Conservation (phyloP, 345 rosid genomes). For the Eucalyptus brandiana region DNA sequence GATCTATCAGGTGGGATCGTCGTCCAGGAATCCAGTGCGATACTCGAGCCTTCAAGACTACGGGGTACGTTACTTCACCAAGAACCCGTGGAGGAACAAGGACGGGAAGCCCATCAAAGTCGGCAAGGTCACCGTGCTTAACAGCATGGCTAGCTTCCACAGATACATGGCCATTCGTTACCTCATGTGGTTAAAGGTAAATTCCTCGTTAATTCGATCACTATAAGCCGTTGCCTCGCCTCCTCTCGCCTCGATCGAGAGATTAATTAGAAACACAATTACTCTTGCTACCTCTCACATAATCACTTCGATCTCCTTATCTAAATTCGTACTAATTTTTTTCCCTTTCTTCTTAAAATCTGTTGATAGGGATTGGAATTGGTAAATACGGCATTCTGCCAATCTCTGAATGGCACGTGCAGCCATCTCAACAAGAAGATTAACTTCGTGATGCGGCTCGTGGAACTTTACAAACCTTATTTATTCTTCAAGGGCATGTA, state of each 20-base stretch:
- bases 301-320: background rate
- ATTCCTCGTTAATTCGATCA: background rate
- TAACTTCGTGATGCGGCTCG: slow-evolving; percentile 12
- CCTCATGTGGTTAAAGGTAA: slow-evolving; percentile 49
- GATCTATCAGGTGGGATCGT: slow-evolving; percentile 63
- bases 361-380: background rate
- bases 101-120: slow-evolving; percentile 70
- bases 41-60: slow-evolving; percentile 9
- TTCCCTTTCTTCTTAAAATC: background rate
- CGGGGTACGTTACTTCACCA: slow-evolving; percentile 10
- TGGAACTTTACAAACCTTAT: slow-evolving; percentile 22
- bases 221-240: background rate
- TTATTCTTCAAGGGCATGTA: slow-evolving; percentile 13
- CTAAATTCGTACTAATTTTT: background rate
- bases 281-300: background rate
- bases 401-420: background rate
- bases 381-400: background rate
- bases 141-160: slow-evolving; percentile 66
- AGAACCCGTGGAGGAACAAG: slow-evolving; percentile 73
- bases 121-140: slow-evolving; percentile 23
- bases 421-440: background rate
- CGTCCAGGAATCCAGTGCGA: slow-evolving; percentile 14
- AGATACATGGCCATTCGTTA: slow-evolving; percentile 65
- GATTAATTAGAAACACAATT: background rate
- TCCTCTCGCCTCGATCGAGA: too few relatives aligned